Percentiles rank a stretch among this genome's conserved stretches.
Conservation (phyloP, 2,329 filamentous ascomycete genomes). For the Xylogone sp. region DNA sequence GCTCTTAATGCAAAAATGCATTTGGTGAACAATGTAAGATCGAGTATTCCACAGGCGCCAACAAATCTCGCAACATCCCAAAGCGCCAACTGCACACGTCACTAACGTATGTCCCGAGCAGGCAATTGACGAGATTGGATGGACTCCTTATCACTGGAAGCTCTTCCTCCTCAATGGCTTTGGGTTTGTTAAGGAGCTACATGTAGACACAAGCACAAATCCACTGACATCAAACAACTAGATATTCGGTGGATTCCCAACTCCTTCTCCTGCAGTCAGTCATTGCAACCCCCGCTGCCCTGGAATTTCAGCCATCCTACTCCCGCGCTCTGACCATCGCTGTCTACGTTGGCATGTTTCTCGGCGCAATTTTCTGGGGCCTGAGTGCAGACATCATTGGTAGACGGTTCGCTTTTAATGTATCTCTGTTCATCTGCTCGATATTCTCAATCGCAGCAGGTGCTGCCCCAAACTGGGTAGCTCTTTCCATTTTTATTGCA, state of each 20-base stretch:
- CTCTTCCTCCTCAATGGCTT: slow-evolving; percentile 59
- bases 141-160: slow-evolving; percentile 52
- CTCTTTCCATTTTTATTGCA: slow-evolving; percentile 60
- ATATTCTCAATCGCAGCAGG: slow-evolving; percentile 62
- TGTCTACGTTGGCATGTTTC: slow-evolving; percentile 52
- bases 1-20: slow-evolving; percentile 65
- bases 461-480: slow-evolving; percentile 62
- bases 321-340: slow-evolving; percentile 56
- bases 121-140: slow-evolving; percentile 50
- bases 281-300: slow-evolving; percentile 52
- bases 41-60: slow-evolving; percentile 3
- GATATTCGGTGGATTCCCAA: slow-evolving; percentile 54
- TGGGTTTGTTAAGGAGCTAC: slow-evolving; percentile 35
- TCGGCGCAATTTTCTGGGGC: slow-evolving; percentile 65
- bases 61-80: neutral
- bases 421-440: slow-evolving; percentile 59
- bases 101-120: slow-evolving; percentile 10
- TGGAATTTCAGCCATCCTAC: slow-evolving; percentile 55
- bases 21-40: slow-evolving; percentile 60
- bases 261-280: slow-evolving; percentile 60
- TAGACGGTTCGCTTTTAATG: slow-evolving; percentile 64
- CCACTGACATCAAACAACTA: slow-evolving; percentile 15
- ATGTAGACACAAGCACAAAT: neutral
- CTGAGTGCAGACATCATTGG: slow-evolving; percentile 65
- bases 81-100: neutral